Evolutionary conservation across 805 yeast species (phyloP).

Genomic region (Geotrichum ghanense): DNA sequence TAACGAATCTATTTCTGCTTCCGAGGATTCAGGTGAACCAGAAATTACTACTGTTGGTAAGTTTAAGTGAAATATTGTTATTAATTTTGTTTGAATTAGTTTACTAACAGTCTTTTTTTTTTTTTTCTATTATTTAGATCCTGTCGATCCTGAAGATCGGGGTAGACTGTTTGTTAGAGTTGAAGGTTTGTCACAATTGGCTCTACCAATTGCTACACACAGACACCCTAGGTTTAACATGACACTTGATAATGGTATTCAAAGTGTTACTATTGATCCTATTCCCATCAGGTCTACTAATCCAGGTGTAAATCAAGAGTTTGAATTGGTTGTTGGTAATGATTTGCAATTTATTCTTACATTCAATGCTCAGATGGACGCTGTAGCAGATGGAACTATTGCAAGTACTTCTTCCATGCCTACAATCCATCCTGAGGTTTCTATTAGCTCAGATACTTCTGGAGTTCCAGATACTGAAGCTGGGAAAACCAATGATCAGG

Average conservation of each 20-base stretch:
- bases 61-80: no score
- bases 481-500: neutral
- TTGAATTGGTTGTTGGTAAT: conserved; percentile 58
- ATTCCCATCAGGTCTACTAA: conserved; percentile 20
- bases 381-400: neutral
- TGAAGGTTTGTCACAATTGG: conserved; percentile 22
- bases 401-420: conserved; percentile 1
- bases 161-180: conserved; percentile 18
- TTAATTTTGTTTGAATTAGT: no score
- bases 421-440: conserved; percentile 4
- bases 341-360: conserved; percentile 59
- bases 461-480: neutral
- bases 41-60: neutral
- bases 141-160: conserved; percentile 14
- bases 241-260: conserved; percentile 65
- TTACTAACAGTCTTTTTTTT: neutral
- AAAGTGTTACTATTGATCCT: conserved; percentile 56
- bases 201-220: conserved; percentile 31
- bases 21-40: neutral
- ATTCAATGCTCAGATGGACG: conserved; percentile 38
- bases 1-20: conserved; percentile 10
- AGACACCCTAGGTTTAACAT: conserved; percentile 38
- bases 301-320: conserved; percentile 52
- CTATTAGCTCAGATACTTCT: no score
- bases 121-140: conserved; percentile 13